Evolutionary conservation across 2,329 filamentous ascomycete species (phyloP).

Genomic region (Microthyrium microscopicum): DNA sequence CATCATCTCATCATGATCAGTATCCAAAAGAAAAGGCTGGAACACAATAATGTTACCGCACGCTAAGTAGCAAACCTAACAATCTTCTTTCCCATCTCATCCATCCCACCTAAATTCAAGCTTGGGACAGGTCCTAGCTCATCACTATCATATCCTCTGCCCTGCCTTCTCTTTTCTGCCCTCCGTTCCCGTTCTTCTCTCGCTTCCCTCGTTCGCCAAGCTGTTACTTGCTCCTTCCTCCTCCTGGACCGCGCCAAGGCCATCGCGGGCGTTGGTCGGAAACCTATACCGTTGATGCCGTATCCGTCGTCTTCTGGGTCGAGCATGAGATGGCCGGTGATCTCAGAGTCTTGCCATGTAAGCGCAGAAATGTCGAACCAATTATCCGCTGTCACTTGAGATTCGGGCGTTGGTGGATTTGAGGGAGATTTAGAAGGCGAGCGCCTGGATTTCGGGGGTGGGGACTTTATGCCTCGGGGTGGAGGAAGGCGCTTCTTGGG

Average conservation of each 20-base stretch:
- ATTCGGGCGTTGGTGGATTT: too few species aligned
- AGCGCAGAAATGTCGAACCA: neutral
- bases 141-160: constrained; percentile 9
- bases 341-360: constrained; percentile 42
- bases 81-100: neutral
- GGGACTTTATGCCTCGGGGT: too few species aligned
- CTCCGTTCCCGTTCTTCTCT: constrained; percentile 40
- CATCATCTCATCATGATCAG: too few species aligned
- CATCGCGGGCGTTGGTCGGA: constrained; percentile 42
- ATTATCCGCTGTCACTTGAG: too few species aligned
- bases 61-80: constrained; percentile 4
- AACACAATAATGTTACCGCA: neutral
- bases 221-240: constrained; percentile 39
- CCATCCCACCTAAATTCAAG: neutral
- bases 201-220: constrained; percentile 43
- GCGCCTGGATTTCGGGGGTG: too few species aligned
- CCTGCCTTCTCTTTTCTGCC: constrained; percentile 33
- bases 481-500: too few species aligned
- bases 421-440: too few species aligned
- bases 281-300: constrained; percentile 47
- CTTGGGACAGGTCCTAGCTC: constrained; percentile 1
- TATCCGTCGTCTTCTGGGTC: constrained; percentile 45
- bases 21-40: neutral
- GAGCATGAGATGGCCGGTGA: constrained; percentile 38
- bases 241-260: constrained; percentile 39